Percentiles rank a stretch among this genome's conserved stretches.
phyloP scores from a whole-genome alignment of 108 stramenopile genomes.

The Nitzschia sp. region DNA sequence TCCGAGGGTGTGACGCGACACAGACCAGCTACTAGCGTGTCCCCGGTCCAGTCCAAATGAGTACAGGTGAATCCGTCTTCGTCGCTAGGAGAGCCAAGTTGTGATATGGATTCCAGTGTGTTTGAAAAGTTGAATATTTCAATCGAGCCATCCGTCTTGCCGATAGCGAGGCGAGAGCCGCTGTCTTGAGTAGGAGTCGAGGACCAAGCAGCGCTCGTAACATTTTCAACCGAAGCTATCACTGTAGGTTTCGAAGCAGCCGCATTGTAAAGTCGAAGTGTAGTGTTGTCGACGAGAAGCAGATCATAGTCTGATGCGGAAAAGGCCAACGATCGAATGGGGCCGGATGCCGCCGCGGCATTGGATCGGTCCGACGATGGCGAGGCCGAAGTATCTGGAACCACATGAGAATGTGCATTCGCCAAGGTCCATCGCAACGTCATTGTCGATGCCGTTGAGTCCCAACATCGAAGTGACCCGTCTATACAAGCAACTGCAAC shows the following conservation, averaged over 20 bases:
- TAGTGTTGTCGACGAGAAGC: conserved; percentile 30
- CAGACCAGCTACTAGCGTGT: conserved; percentile 56
- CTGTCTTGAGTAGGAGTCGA: not conserved
- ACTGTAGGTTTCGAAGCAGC: conserved; percentile 16
- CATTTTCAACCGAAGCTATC: conserved; percentile 1
- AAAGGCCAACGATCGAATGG: conserved; percentile 48
- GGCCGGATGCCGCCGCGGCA: conserved; percentile 45
- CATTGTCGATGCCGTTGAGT: conserved; percentile 32
- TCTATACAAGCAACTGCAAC: conserved; percentile 50
- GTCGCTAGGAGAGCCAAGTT: conserved; percentile 18
- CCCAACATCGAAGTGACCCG: conserved; percentile 59
- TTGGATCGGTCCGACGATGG: conserved; percentile 32
- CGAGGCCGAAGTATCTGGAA: not conserved
- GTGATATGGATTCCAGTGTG: not conserved
- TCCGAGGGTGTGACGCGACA: conserved; percentile 55
- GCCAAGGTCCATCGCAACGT: conserved; percentile 41
- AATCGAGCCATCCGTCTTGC: conserved; percentile 28
- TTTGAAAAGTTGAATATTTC: conserved; percentile 10
- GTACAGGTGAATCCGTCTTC: conserved; percentile 44
- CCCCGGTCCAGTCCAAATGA: conserved; percentile 61
- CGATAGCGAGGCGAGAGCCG: conserved; percentile 13
- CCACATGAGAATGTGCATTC: conserved; percentile 47
- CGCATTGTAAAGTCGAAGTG: conserved; percentile 31
- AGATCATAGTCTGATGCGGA: conserved; percentile 35
- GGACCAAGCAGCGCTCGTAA: conserved; percentile 26